Percentiles rank a stretch among this genome's conserved stretches.
These are phyloP conservation scores for Endotrypanum monterogeii DNA, from an alignment of 208 protist genomes.

Conservation along the genomic window DNA sequence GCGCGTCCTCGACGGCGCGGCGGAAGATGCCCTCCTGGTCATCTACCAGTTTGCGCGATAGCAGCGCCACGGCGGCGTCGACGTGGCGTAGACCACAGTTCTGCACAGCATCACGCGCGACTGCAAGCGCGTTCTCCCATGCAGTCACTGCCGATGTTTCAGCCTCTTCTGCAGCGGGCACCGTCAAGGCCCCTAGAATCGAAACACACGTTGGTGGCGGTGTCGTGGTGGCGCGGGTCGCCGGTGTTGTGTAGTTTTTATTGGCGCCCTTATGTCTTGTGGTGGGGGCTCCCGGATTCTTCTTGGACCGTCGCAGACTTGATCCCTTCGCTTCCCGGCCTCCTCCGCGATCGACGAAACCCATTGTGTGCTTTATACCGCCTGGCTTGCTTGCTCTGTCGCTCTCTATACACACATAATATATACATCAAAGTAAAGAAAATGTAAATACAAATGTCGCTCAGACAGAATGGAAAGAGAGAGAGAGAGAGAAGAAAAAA, in stretches of 20 bases:
- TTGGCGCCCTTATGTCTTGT: constrained; percentile 38
- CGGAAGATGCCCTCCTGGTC: constrained; percentile 48
- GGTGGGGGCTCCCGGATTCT: constrained; percentile 72
- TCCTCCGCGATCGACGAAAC: constrained; percentile 85
- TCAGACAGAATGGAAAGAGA: not conserved
- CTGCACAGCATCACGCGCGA: not conserved
- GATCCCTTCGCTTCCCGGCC: constrained; percentile 77
- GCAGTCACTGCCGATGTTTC: not conserved
- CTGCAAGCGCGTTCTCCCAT: not conserved
- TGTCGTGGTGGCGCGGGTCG: constrained; percentile 24
- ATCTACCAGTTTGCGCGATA: constrained; percentile 66
- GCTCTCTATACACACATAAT: not conserved
- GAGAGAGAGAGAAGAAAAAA: not conserved
- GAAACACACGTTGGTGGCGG: constrained; percentile 25
- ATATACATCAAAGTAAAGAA: no score
- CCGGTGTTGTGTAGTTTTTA: constrained; percentile 33
- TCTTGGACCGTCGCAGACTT: constrained; percentile 78
- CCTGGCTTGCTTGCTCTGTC: no score
- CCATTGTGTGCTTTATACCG: constrained; percentile 44
- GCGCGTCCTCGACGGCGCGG: constrained; percentile 55
- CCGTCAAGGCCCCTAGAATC: constrained; percentile 9
- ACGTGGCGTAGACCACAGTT: constrained; percentile 21
- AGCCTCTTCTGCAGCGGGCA: constrained; percentile 1
- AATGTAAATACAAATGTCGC: no score
- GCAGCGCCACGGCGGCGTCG: constrained; percentile 60